Conservation (phyloP, 2,329 filamentous ascomycete genomes). For the Fonsecaea multimorphosa region DNA sequence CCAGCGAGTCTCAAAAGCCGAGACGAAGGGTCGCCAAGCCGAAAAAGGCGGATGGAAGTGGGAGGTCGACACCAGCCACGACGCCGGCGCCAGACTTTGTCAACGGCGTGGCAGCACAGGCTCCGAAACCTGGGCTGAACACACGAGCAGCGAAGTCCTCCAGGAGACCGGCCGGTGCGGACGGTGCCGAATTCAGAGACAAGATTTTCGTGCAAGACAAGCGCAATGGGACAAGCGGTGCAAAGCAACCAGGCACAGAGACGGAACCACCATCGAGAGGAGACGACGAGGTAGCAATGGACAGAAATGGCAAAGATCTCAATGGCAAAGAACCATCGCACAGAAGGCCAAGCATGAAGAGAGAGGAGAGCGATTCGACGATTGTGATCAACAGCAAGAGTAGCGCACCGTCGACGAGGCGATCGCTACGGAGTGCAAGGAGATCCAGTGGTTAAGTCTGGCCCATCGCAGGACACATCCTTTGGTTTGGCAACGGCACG, state of each 20-base stretch:
- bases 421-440: slow-evolving; percentile 26
- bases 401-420: slow-evolving; percentile 24
- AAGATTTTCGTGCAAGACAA: neutral
- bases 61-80: slow-evolving; percentile 16
- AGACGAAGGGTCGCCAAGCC: slow-evolving; percentile 12
- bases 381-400: slow-evolving; percentile 15
- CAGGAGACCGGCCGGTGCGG: neutral
- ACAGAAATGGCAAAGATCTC: neutral
- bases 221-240: slow-evolving; percentile 5
- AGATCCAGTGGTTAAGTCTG: slow-evolving; percentile 21
- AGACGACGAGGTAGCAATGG: neutral
- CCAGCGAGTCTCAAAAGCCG: slow-evolving; percentile 11
- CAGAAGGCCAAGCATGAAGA: slow-evolving; percentile 20
- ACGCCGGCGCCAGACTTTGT: slow-evolving; percentile 23
- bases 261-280: slow-evolving; percentile 8
- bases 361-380: slow-evolving; percentile 29
- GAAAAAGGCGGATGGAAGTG: slow-evolving; percentile 16
- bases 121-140: neutral
- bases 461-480: neutral
- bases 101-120: slow-evolving; percentile 1
- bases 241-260: slow-evolving; percentile 3
- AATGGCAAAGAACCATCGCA: neutral
- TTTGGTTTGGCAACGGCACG: neutral
- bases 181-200: neutral
- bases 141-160: neutral